phyloP scores from a whole-genome alignment of 352 stramenopile species.

The Globisporangium orthogonon region DNA sequence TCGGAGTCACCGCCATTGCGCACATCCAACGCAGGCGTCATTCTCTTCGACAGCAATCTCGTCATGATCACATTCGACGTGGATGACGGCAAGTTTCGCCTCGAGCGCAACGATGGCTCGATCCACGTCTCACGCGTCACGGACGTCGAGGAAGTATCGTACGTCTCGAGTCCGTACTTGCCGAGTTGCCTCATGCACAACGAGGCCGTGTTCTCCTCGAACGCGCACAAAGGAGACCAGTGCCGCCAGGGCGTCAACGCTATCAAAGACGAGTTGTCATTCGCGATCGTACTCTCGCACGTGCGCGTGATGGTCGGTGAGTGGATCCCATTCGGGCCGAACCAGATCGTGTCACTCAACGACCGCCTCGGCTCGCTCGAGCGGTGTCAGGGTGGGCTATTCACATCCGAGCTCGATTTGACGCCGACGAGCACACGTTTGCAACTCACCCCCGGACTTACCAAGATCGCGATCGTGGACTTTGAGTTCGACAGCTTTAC shows the following conservation, averaged over 20 bases:
- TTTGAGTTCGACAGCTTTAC: constrained; percentile 97
- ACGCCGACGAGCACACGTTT: constrained; percentile 79
- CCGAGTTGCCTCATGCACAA: constrained; percentile 93
- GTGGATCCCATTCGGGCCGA: constrained; percentile 97
- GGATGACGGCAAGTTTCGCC: constrained; percentile 86
- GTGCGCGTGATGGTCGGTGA: constrained; percentile 96
- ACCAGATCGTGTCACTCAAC: constrained; percentile 97
- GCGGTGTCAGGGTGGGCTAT: constrained; percentile 94
- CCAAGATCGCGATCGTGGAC: constrained; percentile 95
- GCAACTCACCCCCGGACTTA: constrained; percentile 86
- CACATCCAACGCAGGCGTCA: constrained; percentile 69
- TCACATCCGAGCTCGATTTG: constrained; percentile 92
- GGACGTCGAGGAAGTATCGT: constrained; percentile 96
- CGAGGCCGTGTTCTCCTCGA: constrained; percentile 91
- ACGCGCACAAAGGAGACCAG: constrained; percentile 88
- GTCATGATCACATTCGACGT: constrained; percentile 91
- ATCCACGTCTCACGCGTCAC: constrained; percentile 93
- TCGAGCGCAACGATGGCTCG: constrained; percentile 72
- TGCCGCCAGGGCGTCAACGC: constrained; percentile 76
- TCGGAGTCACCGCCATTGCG: constrained; percentile 18
- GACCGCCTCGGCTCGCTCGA: constrained; percentile 95
- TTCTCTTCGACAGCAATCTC: constrained; percentile 89
- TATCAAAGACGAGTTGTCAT: constrained; percentile 92
- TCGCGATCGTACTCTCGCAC: constrained; percentile 95
- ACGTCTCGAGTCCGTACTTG: constrained; percentile 96